phyloP scores from a whole-genome alignment of 495 filamentous ascomycete species.

The Talaromyces proteolyticus region DNA sequence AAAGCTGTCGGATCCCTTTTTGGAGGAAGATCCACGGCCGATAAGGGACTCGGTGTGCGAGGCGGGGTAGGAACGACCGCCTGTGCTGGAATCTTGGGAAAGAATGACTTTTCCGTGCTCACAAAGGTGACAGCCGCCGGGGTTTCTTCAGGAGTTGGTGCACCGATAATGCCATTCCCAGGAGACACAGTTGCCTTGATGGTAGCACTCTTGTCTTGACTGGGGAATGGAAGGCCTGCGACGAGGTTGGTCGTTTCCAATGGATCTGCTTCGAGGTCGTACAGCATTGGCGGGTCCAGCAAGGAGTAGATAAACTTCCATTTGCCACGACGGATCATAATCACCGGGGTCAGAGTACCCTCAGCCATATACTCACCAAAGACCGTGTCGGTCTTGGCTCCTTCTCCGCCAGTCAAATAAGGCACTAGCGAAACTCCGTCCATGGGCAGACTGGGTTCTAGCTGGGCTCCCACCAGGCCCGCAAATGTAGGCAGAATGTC shows the following conservation, averaged over 20 bases:
- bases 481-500: conserved; percentile 82
- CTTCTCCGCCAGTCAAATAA: conserved; percentile 55
- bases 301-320: conserved; percentile 84
- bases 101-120: conserved; percentile 19
- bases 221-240: conserved; percentile 23
- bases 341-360: conserved; percentile 76
- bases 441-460: conserved; percentile 60
- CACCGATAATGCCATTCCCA: conserved; percentile 14
- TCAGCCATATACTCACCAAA: conserved; percentile 88
- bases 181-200: background rate
- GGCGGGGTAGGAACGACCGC: conserved; percentile 31
- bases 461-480: conserved; percentile 63
- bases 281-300: conserved; percentile 75
- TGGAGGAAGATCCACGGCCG: conserved; percentile 22
- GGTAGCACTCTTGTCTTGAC: conserved; percentile 5
- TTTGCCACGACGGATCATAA: conserved; percentile 79
- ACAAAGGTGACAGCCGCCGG: conserved; percentile 10
- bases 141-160: conserved; percentile 33
- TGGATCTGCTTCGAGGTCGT: conserved; percentile 66
- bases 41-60: conserved; percentile 31
- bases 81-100: conserved; percentile 18
- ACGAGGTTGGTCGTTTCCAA: conserved; percentile 68
- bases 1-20: conserved; percentile 38
- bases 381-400: conserved; percentile 59
- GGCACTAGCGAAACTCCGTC: conserved; percentile 71